Evolutionary conservation across 78 protist genomes (phyloP).

Genomic region (Isochrysis galbana): DNA sequence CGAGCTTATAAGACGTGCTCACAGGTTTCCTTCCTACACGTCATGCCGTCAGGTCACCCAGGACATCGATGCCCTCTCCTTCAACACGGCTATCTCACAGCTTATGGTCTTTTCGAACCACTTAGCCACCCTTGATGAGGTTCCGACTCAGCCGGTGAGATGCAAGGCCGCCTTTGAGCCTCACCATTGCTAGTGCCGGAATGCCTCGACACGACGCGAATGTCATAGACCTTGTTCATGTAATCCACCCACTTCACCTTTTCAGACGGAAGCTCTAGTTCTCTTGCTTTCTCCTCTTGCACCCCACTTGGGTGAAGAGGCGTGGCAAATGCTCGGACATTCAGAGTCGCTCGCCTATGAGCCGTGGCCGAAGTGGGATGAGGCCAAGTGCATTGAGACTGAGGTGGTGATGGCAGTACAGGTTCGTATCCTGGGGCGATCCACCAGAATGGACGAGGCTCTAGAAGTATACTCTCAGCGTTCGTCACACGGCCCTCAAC

Average conservation of each 20-base stretch:
- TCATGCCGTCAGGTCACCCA: slow-evolving; percentile 23
- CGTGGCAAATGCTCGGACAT: slow-evolving; percentile 19
- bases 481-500: too few relatives aligned
- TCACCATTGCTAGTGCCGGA: too few relatives aligned
- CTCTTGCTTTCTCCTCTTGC: slow-evolving; percentile 22
- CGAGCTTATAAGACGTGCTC: too few relatives aligned
- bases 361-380: slow-evolving; percentile 30
- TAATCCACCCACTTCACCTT: neutral
- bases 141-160: neutral
- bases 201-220: too few relatives aligned
- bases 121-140: neutral
- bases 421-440: too few relatives aligned
- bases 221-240: too few relatives aligned
- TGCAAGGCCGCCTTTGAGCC: too few relatives aligned
- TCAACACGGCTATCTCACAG: slow-evolving; percentile 55
- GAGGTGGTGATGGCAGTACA: neutral
- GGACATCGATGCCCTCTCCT: slow-evolving; percentile 26
- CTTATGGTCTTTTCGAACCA: slow-evolving; percentile 39
- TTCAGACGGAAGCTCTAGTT: neutral
- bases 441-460: too few relatives aligned
- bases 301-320: slow-evolving; percentile 38
- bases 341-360: neutral
- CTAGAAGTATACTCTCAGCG: too few relatives aligned
- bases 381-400: neutral
- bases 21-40: too few relatives aligned